These are phyloP conservation scores for Strobilomyces confusus DNA, from an alignment of 768 basidiomycete species.

Conservation along the genomic window DNA sequence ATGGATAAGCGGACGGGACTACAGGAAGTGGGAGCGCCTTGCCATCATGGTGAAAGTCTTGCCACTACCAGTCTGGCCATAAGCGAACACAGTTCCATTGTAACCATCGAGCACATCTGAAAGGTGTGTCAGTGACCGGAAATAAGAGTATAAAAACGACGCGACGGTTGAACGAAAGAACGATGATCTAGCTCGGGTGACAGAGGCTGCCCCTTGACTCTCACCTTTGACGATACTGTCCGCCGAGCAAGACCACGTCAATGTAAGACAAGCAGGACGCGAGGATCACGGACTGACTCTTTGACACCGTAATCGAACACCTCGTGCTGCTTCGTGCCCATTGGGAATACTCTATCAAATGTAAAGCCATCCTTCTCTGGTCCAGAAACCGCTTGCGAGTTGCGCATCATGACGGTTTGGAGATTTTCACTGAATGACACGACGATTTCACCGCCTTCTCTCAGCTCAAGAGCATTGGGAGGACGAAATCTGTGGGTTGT, in stretches of 20 bases:
- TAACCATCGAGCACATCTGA: conserved; percentile 97
- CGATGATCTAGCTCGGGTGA: background rate
- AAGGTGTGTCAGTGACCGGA: conserved; percentile 17
- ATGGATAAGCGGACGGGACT: conserved; percentile 8
- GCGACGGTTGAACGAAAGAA: background rate
- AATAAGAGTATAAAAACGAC: background rate
- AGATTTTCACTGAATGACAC: conserved; percentile 85
- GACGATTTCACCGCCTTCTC: conserved; percentile 86
- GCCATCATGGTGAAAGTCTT: conserved; percentile 99
- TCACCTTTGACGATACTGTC: conserved; percentile 85
- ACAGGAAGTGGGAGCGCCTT: conserved; percentile 15
- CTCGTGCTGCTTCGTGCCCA: conserved; percentile 84
- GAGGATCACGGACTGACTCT: conserved; percentile 56
- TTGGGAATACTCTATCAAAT: conserved; percentile 94
- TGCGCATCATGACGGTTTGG: conserved; percentile 78
- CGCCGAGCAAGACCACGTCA: conserved; percentile 13
- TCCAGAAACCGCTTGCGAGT: conserved; percentile 62
- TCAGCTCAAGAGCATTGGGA: conserved; percentile 83
- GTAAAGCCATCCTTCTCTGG: conserved; percentile 98
- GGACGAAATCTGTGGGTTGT: conserved; percentile 77
- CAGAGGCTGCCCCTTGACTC: conserved; percentile 9
- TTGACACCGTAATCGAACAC: conserved; percentile 99
- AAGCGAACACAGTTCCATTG: conserved; percentile 97
- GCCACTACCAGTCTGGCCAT: conserved; percentile 95
- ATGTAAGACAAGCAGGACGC: conserved; percentile 7